Evolutionary conservation across 768 basidiomycete genomes (phyloP), one percentile per base, ranked within the genome.

Genomic region (Auriscalpium orientale): DNA sequence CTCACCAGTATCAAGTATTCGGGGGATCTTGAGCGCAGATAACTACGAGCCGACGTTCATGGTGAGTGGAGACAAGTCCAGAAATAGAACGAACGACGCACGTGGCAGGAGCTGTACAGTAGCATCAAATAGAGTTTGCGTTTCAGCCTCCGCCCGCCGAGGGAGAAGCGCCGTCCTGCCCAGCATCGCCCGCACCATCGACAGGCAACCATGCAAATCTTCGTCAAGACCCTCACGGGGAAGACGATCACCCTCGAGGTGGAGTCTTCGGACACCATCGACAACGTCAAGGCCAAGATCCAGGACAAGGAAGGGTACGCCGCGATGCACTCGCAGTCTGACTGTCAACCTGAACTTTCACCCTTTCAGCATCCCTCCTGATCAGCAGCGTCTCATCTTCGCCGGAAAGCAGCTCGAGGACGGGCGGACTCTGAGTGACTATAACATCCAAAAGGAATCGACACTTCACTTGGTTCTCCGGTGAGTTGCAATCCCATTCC

Each of bases 181-280:
- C 12, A 51, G 28, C 33, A 16, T 22, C 22, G 34, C 13, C 13
- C 16, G 8, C 51, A 37, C 11, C 15, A 49, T 21, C 33, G 38
- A 51, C 55, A 22, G 47, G 13, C 54, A 63, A 70, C 68, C 61
- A 72, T 72, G 71, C 71, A 72, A 73, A 87, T 87, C 71, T 87
- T 87, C 78, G 85, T 87, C 75, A 87, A 82, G 76, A 94, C 91
- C 79, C 89, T 94, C 64, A 95, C 91, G 71, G 89, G 89, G 61
- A 91, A 95, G 87, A 95, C 92, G 62, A 97, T 97, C 84, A 95
- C 93, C 79, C 89, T 95, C 59, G 94, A 97, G 86, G 92, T 95
- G 73, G 92, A 94, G 82, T 91, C 91, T 68, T 90, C 88, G 59
- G 91, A 95, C 79, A 94, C 92, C 67, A 92, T 95, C 75, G 92